Evolutionary conservation across 2,329 filamentous ascomycete species (phyloP).

Genomic region (Neonectria hederae): DNA sequence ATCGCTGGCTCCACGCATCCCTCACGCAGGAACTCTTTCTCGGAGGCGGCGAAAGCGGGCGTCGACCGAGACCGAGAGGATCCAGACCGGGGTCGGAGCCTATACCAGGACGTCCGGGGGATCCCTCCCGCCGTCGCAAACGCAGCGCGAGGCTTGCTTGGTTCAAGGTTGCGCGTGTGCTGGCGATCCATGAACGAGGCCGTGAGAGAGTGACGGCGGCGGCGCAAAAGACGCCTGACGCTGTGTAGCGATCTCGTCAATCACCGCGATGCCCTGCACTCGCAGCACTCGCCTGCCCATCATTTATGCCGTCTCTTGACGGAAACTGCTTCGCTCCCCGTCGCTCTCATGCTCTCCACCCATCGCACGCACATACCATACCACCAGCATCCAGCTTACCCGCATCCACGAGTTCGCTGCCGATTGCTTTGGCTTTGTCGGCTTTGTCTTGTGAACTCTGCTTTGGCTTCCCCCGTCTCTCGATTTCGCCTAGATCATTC

Average conservation of each 20-base stretch:
- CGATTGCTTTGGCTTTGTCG: constrained; percentile 21
- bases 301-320: constrained; percentile 21
- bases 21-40: constrained; percentile 37
- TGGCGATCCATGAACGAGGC: neutral
- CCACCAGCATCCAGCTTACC: constrained; percentile 4
- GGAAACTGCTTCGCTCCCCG: constrained; percentile 14
- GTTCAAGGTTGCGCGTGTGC: constrained; percentile 3
- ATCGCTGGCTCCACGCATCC: constrained; percentile 36
- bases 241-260: constrained; percentile 19
- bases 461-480: constrained; percentile 23
- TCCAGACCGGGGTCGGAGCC: constrained; percentile 14
- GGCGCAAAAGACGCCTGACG: constrained; percentile 22
- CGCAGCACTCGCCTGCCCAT: constrained; percentile 11
- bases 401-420: constrained; percentile 1
- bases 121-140: constrained; percentile 16
- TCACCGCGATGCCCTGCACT: constrained; percentile 11
- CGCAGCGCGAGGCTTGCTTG: constrained; percentile 5
- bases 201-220: constrained; percentile 20
- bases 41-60: constrained; percentile 21
- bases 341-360: neutral
- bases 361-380: constrained; percentile 15
- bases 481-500: constrained; percentile 40
- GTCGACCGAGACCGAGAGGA: constrained; percentile 16
- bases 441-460: constrained; percentile 14
- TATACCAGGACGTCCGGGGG: constrained; percentile 1